These are phyloP conservation scores for Cocos nucifera DNA, from an alignment of 176 grass and related monocot genomes.

Conservation along the genomic window DNA sequence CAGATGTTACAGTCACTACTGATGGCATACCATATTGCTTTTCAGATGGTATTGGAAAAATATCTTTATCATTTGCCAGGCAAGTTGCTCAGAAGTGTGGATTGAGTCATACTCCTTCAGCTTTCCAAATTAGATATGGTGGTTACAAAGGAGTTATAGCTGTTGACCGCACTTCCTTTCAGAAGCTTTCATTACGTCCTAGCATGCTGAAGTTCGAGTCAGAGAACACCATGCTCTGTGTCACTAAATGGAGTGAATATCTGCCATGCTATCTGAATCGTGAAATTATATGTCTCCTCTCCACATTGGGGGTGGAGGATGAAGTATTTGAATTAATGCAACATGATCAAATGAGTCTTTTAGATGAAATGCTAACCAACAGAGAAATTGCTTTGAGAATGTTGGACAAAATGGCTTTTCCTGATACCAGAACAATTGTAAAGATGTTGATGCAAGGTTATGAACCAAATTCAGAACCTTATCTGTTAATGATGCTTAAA, in stretches of 20 bases:
- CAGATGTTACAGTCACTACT: constrained; percentile 75
- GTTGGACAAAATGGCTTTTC: constrained; percentile 44
- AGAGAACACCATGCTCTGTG: constrained; percentile 61
- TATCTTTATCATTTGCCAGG: constrained; percentile 53
- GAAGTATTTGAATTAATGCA: constrained; percentile 75
- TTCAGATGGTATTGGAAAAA: constrained; percentile 93
- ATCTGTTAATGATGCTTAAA: constrained; percentile 75
- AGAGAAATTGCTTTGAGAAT: constrained; percentile 63
- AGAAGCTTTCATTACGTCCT: constrained; percentile 54
- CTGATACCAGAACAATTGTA: constrained; percentile 42
- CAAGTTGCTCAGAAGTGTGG: constrained; percentile 48
- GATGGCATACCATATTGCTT: constrained; percentile 68
- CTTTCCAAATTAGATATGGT: constrained; percentile 94
- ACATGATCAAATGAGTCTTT: constrained; percentile 48
- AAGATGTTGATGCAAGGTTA: constrained; percentile 77
- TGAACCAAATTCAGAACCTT: constrained; percentile 69
- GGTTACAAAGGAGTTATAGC: constrained; percentile 88
- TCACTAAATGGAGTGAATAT: constrained; percentile 79
- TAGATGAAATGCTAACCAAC: constrained; percentile 66
- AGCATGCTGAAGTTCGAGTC: constrained; percentile 99
- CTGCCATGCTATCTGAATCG: constrained; percentile 76
- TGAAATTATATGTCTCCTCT: constrained; percentile 84
- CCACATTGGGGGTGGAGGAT: constrained; percentile 73
- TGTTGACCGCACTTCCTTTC: constrained; percentile 47
- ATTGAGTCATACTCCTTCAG: constrained; percentile 60